Evolutionary conservation across 176 grass and related monocot genomes (phyloP), one percentile per base, ranked within the genome.

Genomic region (Carex myosuroides): DNA sequence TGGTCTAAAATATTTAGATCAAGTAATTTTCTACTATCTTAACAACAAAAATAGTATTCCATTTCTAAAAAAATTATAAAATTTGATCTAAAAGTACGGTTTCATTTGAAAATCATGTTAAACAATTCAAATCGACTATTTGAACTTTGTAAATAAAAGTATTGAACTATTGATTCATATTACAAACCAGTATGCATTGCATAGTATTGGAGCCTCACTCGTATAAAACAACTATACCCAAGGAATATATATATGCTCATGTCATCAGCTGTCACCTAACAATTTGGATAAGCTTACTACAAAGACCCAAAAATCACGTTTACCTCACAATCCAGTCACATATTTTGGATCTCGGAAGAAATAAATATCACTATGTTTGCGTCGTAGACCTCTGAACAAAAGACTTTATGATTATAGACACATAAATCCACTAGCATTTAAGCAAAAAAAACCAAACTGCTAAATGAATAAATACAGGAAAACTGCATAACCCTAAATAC

Each of bases 391-490:
- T 26, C 70, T 52, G 14, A 53, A 74, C 6, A 75, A 78, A 78
- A 32, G 24, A 57, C 4, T 5, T 57, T 78, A 57, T 78, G 13
- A 57, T 78, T 78, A 78, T 78, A 55, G 56, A 78, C 73, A 74
- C 44, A 55, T 71, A 21, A 57, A 78, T 78, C 13, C 52, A 57
- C 18, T 57, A 2, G 24, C 73, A 78, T 57, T 57, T 77, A 33
- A 50, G 10, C 73, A 32, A 32, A 56, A 53, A 53, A 18, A 60
- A 59, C 11, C 21, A 60, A 44, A 3, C n/a, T 81, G 79, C 33
- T 81, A 64, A 80, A 80, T 2, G 14, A 61, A 61, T 80, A 80
- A 30, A 81, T 81, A 81, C 79, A 81, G n/a, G 4, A 56, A 57
- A 78, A 53, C 52, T 78, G 73, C 73, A 57, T 56, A 32, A 13